A percentile compares a stretch with the other conserved stretches of the same genome.
Conservation (phyloP, 495 filamentous ascomycete species). For the Chaetomium tenue region DNA sequence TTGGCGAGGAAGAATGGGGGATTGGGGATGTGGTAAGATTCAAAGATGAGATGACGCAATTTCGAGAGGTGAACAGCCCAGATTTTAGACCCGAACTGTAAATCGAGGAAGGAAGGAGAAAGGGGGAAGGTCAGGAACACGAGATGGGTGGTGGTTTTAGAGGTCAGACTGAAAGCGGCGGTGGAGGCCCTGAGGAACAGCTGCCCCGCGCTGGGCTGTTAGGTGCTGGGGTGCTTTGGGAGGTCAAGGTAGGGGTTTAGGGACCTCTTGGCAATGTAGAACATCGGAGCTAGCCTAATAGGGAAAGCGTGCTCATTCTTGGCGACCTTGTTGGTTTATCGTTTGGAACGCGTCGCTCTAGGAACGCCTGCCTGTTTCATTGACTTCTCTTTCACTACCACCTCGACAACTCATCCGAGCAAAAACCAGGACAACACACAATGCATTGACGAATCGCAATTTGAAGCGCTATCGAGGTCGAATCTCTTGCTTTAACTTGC, state of each 20-base stretch:
- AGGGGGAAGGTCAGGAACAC: neutral
- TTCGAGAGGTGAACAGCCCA: neutral
- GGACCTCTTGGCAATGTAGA: constrained; percentile 2
- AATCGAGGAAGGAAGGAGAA: neutral
- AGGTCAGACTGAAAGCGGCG: neutral
- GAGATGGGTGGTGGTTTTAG: constrained; percentile 2
- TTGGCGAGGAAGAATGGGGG: neutral
- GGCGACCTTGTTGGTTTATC: constrained; percentile 3
- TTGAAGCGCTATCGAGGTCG: neutral
- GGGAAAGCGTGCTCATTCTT: neutral
- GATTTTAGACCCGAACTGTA: neutral
- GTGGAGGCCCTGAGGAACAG: neutral
- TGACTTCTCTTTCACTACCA: neutral
- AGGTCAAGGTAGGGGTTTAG: neutral
- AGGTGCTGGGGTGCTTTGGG: neutral
- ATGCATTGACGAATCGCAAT: constrained; percentile 4
- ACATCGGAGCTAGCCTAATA: neutral
- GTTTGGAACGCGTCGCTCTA: constrained; percentile 1
- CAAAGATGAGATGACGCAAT: constrained; percentile 1
- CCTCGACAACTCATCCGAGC: neutral
- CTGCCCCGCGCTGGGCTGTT: constrained; percentile 9
- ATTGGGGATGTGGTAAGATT: neutral
- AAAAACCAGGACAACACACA: too few relatives aligned
- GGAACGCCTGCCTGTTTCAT: constrained; percentile 11
- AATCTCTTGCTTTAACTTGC: neutral